phyloP scores from a whole-genome alignment of 2,329 filamentous ascomycete species.

The Colletotrichum caudatum region DNA sequence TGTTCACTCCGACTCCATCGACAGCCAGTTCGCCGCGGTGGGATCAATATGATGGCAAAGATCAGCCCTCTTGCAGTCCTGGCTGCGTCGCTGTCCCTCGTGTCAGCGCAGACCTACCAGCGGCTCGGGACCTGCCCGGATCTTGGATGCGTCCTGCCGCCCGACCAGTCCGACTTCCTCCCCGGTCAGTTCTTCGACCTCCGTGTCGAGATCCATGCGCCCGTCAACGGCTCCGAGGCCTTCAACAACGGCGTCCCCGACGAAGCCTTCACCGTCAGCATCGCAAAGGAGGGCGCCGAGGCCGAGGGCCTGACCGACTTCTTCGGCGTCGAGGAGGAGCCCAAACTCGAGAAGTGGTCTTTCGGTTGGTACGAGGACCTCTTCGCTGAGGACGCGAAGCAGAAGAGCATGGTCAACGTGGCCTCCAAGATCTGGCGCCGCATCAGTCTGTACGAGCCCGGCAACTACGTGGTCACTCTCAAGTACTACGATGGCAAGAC shows the following conservation, averaged over 20 bases:
- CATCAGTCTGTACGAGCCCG: slow-evolving; percentile 81
- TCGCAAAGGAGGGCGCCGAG: slow-evolving; percentile 71
- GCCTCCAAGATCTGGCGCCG: slow-evolving; percentile 82
- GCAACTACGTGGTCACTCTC: slow-evolving; percentile 81
- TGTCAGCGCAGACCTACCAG: slow-evolving; percentile 69
- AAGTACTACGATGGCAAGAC: slow-evolving; percentile 79
- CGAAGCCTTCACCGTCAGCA: slow-evolving; percentile 79
- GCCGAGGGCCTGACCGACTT: slow-evolving; percentile 70
- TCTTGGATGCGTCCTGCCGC: slow-evolving; percentile 70
- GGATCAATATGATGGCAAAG: slow-evolving; percentile 52
- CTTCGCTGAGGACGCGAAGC: slow-evolving; percentile 78
- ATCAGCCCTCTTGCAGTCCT: slow-evolving; percentile 52
- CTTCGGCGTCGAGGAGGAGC: slow-evolving; percentile 84
- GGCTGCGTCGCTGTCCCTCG: slow-evolving; percentile 53
- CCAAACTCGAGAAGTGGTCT: slow-evolving; percentile 82
- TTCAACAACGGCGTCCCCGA: slow-evolving; percentile 76
- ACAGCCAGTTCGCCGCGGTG: slow-evolving; percentile 24
- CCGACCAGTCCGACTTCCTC: slow-evolving; percentile 81
- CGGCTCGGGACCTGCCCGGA: slow-evolving; percentile 69
- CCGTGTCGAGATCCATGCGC: slow-evolving; percentile 84
- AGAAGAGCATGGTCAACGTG: slow-evolving; percentile 81
- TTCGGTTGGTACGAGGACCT: slow-evolving; percentile 90
- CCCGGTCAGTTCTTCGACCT: slow-evolving; percentile 88
- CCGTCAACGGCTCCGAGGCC: slow-evolving; percentile 84
- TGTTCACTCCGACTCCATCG: slow-evolving; percentile 25